These are phyloP conservation scores for Paxillus ammoniavirescens DNA, from an alignment of 768 basidiomycete genomes.

Conservation along the genomic window DNA sequence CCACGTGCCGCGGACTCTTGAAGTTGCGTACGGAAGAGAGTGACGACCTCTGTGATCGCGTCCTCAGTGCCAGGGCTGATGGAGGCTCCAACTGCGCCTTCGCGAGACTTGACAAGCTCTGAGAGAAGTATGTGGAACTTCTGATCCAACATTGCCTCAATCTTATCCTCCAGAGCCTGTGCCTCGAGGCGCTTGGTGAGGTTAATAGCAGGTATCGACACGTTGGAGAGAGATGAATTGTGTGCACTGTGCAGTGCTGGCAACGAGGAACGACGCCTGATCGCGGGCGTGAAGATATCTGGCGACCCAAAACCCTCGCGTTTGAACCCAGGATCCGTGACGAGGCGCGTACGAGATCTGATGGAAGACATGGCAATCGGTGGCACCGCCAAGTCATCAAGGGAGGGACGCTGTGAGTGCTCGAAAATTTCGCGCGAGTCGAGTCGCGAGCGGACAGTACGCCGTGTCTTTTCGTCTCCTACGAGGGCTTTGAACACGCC, in stretches of 20 bases:
- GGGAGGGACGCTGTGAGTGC: conserved; percentile 63
- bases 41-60: conserved; percentile 63
- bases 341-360: conserved; percentile 50
- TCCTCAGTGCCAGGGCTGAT: conserved; percentile 52
- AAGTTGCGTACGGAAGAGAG: conserved; percentile 66
- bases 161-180: conserved; percentile 57
- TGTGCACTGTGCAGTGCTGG: conserved; percentile 51
- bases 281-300: conserved; percentile 44
- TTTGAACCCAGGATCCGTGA: conserved; percentile 55
- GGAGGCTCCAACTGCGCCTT: conserved; percentile 23
- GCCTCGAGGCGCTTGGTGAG: conserved; percentile 56
- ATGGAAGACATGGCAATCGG: conserved; percentile 64
- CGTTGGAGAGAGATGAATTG: conserved; percentile 43
- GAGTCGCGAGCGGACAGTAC: conserved; percentile 72
- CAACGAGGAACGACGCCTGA: conserved; percentile 55
- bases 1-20: conserved; percentile 58
- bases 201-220: conserved; percentile 47
- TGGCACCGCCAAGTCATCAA: conserved; percentile 73
- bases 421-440: conserved; percentile 74
- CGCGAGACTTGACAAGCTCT: conserved; percentile 33
- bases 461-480: conserved; percentile 64
- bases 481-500: conserved; percentile 82
- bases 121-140: conserved; percentile 55
- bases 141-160: conserved; percentile 67
- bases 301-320: conserved; percentile 29